phyloP scores from a whole-genome alignment of 164 flowering plant genomes.

The grape (Vitis vinifera) region ASM3070453v1 NC_081815.1:5660501-5661000 shows the following conservation, averaged over 20 bases:
- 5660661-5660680: too few species aligned
- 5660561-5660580: too few species aligned
- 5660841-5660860: neutral
- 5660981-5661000: neutral
- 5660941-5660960: neutral
- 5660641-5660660: too few species aligned
- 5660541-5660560: too few species aligned
- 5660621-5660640: too few species aligned
- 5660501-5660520: too few species aligned
- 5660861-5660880: neutral
- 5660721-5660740: neutral
- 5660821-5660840: neutral
- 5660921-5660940: neutral
- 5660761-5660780: neutral
- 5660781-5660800: slow-evolving; percentile 3
- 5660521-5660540: too few species aligned
- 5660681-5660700: too few species aligned
- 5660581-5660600: too few species aligned
- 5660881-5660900: slow-evolving; percentile 4
- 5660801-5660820: neutral
- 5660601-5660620: too few species aligned
- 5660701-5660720: too few species aligned
- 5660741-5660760: neutral
- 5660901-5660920: neutral
- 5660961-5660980: neutral